Evolutionary conservation across 1,139 yeast genomes (phyloP).

Genomic region (Protomyces inouyei): DNA sequence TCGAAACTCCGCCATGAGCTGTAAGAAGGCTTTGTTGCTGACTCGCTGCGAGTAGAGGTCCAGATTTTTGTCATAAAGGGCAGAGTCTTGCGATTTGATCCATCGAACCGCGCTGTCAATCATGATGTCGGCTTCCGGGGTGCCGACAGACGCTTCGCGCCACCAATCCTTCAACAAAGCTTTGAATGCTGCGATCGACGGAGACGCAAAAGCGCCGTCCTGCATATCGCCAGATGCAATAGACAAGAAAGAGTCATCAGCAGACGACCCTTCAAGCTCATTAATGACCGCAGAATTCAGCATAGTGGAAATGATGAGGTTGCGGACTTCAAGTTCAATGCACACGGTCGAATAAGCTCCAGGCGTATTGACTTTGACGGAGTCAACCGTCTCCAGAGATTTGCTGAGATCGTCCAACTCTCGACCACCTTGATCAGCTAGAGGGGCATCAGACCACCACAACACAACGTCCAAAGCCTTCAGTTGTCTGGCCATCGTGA

Average conservation of each 20-base stretch:
- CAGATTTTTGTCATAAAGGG: constrained; percentile 68
- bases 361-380: constrained; percentile 71
- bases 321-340: constrained; percentile 71
- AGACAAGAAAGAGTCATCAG: constrained; percentile 36
- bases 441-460: constrained; percentile 88
- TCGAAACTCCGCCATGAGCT: constrained; percentile 72
- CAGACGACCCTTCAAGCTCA: constrained; percentile 84
- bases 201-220: constrained; percentile 56
- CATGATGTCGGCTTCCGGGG: constrained; percentile 74
- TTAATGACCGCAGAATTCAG: constrained; percentile 77
- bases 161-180: constrained; percentile 83
- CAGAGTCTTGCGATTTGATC: constrained; percentile 75
- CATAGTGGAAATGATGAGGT: constrained; percentile 77
- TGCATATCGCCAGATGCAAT: constrained; percentile 41
- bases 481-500: constrained; percentile 76
- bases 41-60: constrained; percentile 85
- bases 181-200: constrained; percentile 55
- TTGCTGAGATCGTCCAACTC: constrained; percentile 53
- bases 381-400: constrained; percentile 57
- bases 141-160: constrained; percentile 75
- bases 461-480: constrained; percentile 61
- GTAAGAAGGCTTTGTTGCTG: constrained; percentile 76
- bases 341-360: constrained; percentile 76
- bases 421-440: constrained; percentile 82
- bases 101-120: constrained; percentile 79